Base-by-base conservation (phyloP, 225 moss, liverwort and hornwort genomes). In the Physcomitrellopsis africana region DNA sequence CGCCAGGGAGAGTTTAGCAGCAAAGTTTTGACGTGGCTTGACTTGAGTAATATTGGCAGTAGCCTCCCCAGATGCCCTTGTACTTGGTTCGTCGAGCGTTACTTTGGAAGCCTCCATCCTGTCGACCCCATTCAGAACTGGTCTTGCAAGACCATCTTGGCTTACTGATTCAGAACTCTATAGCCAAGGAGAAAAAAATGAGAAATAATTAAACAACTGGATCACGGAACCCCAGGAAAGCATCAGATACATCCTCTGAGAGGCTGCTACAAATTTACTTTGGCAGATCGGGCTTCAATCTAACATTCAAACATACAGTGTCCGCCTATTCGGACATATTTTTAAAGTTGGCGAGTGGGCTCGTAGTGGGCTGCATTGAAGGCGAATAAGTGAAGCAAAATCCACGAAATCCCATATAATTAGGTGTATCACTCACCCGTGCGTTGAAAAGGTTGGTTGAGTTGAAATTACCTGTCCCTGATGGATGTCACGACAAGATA, bases 1-100 rank as follows among this genome's bases (percentile, higher is more conserved):
- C 10, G 73, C 82, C 72, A 84, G 68, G 1, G 80, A 82, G 14
- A 84, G 77, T 47, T 84, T 84, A 63, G 84, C 47, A 75, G 71
- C 67, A 11, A 84, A 60, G 60, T 22, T 80, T 63, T 81, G 79
- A 55, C 76, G 78, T 42, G 84, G 76, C 47, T 58, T 84, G 58
- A 15, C 42, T 60, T 61, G 72, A 72, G 69, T 41, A 22, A 54
- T 63, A 64, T 66, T 79, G 24, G 67, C 60, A 7, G 52, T 48
- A 74, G 51, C 10, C 43, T 76, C 69, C 5, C 64, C 60, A 9
- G 48, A 26, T 10, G 47, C 22, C 24, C 73, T 70, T 70, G 67
- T 70, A 58, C 70, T 81, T 70, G 63, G 73, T 66, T 79, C 84
- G 37, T 81, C 79, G 48, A 79, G 66, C 51, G 69, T 47, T 53